Conservation (phyloP, 2,329 filamentous ascomycete genomes). For the Colletotrichum tamarilloi region DNA sequence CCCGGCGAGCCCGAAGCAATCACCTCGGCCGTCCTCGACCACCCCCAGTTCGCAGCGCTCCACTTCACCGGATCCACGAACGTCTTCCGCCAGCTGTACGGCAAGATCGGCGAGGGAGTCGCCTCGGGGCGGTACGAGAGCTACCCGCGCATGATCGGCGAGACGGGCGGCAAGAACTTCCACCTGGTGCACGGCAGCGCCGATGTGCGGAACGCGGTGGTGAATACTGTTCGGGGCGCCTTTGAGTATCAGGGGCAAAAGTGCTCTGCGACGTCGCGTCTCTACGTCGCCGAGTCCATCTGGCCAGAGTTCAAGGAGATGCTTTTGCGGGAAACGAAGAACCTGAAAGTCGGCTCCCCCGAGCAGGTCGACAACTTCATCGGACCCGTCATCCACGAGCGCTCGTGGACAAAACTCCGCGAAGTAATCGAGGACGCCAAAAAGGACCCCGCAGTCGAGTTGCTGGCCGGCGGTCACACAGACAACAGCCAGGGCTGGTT, state of each 20-base stretch:
- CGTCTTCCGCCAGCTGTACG: slow-evolving; percentile 90
- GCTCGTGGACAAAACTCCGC: slow-evolving; percentile 83
- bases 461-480: slow-evolving; percentile 81
- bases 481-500: slow-evolving; percentile 84
- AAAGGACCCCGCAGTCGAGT: slow-evolving; percentile 76
- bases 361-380: slow-evolving; percentile 81
- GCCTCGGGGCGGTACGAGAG: slow-evolving; percentile 84
- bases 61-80: slow-evolving; percentile 95
- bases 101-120: slow-evolving; percentile 84
- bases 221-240: slow-evolving; percentile 86
- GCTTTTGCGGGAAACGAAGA: slow-evolving; percentile 74
- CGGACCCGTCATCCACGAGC: slow-evolving; percentile 86
- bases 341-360: slow-evolving; percentile 77
- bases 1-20: slow-evolving; percentile 89
- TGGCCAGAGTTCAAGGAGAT: slow-evolving; percentile 78
- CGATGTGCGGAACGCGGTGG: slow-evolving; percentile 80
- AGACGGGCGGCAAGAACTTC: slow-evolving; percentile 96
- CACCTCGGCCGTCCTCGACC: slow-evolving; percentile 79
- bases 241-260: slow-evolving; percentile 95
- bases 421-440: slow-evolving; percentile 84
- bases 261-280: slow-evolving; percentile 85
- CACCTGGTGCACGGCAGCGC: slow-evolving; percentile 83
- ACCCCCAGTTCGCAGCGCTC: slow-evolving; percentile 87
- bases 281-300: slow-evolving; percentile 80
- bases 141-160: slow-evolving; percentile 90